Base-by-base conservation (phyloP, 1,139 yeast genomes). In the Magnusiomyces fungicola region DNA sequence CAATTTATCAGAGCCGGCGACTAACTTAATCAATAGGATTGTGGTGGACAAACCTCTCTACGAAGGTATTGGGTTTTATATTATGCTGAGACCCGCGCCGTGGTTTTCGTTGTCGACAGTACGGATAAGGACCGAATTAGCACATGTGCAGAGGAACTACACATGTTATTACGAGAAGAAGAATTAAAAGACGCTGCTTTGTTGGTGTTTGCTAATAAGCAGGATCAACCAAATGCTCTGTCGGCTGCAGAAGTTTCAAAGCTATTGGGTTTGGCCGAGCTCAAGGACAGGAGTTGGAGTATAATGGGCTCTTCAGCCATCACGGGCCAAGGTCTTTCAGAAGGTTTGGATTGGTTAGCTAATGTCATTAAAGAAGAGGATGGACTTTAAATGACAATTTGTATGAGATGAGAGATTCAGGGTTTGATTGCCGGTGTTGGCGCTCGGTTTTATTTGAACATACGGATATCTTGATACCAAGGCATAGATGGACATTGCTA, bases 1-100 rank as follows among this genome's bases (percentile, higher is more conserved):
- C n/a, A n/a, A n/a, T n/a, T n/a, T n/a, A n/a, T n/a, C n/a, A n/a
- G n/a, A n/a, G n/a, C n/a, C n/a, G n/a, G n/a, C n/a, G n/a, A n/a
- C n/a, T n/a, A n/a, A n/a, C n/a, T n/a, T n/a, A n/a, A 76, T 70
- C 76, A 85, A 86, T n/a, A n/a, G n/a, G 98, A 92, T 71, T 76
- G 92, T 56, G 98, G 98, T 53, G 98, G 98, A 1, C 98, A 92
- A 68, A 90, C 97, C 1, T 83, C 95, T 23, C 92, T 92, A 59
- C 77, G 98, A 60, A 97, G 98, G 1, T 92, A 92, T 69, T 92
- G 98, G 98, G 76, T 98, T 61, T 92, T 97, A 67, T 92, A 92
- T 68, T 92, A 92, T 66, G 87, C 95, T 51, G 88, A 89, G 63
- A 90, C 98, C 0, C 95, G 96, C 14, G 97, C 97, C 0, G 96